Percentiles rank a stretch among this genome's conserved stretches.
These are phyloP conservation scores for Gossypium rotundifolium DNA, from an alignment of 345 rosid genomes.

Conservation along the genomic window DNA sequence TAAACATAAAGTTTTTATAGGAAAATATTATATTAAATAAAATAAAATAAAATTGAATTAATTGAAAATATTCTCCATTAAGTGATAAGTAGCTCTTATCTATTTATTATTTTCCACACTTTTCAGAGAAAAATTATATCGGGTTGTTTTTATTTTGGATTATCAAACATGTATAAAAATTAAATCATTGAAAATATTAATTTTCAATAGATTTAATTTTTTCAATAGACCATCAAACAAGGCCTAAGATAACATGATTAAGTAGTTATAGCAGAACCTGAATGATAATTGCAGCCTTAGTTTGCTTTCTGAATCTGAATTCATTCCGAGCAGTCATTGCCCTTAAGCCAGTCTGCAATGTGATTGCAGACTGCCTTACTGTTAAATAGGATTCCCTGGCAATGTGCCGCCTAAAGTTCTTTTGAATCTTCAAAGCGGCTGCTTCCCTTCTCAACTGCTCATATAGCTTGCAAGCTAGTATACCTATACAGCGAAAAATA, in stretches of 20 bases:
- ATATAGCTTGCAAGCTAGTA: constrained; percentile 75
- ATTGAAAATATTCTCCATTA: no score
- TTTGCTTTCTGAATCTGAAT: constrained; percentile 84
- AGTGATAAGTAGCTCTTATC: no score
- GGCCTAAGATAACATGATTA: constrained; percentile 16
- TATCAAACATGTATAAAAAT: no score
- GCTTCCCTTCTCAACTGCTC: constrained; percentile 81
- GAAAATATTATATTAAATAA: no score
- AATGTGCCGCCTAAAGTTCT: constrained; percentile 61
- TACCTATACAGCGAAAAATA: constrained; percentile 38
- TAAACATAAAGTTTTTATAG: no score
- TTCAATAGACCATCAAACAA: no score
- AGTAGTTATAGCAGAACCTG: constrained; percentile 48
- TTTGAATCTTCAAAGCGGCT: constrained; percentile 84
- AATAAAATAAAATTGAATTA: no score
- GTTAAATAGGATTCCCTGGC: constrained; percentile 60
- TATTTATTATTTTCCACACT: no score
- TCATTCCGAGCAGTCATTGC: constrained; percentile 95
- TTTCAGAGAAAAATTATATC: no score
- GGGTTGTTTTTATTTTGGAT: no score
- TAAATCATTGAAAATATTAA: no score
- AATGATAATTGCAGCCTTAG: constrained; percentile 78
- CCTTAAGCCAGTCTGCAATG: constrained; percentile 80
- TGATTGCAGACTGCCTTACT: constrained; percentile 50
- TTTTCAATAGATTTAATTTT: no score